Conservation (phyloP, 1,284 basidiomycete genomes). For the Papiliotrema fonsecae region DNA sequence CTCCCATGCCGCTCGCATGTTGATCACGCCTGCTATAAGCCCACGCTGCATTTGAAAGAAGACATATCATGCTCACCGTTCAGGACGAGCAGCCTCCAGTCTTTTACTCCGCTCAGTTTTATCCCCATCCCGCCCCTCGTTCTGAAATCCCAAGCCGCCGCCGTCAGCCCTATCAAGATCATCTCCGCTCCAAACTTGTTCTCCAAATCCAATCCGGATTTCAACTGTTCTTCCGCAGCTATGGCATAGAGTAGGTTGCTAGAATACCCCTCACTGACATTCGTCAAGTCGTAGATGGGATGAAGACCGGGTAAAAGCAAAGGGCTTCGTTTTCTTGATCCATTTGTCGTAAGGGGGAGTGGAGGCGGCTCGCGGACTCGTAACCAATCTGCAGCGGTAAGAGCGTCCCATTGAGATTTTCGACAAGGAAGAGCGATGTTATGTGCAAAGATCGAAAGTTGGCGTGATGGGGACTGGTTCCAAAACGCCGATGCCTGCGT, state of each 20-base stretch:
- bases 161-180: constrained; percentile 33
- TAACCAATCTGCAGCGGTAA: constrained; percentile 29
- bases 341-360: background rate
- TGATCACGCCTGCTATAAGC: constrained; percentile 26
- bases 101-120: constrained; percentile 34
- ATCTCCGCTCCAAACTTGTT: constrained; percentile 27
- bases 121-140: constrained; percentile 40
- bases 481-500: constrained; percentile 40
- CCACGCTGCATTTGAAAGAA: background rate
- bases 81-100: constrained; percentile 36
- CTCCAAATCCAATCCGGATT: constrained; percentile 29
- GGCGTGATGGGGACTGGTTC: constrained; percentile 37
- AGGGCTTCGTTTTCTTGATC: constrained; percentile 1
- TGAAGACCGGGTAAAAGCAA: constrained; percentile 33
- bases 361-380: constrained; percentile 9
- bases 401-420: constrained; percentile 33
- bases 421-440: constrained; percentile 32
- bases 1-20: constrained; percentile 33
- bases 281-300: constrained; percentile 34
- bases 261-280: constrained; percentile 33
- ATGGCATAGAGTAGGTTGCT: constrained; percentile 26
- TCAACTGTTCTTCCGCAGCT: constrained; percentile 13
- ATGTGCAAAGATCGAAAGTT: constrained; percentile 41
- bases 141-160: constrained; percentile 39
- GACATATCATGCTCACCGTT: constrained; percentile 20